phyloP scores from a whole-genome alignment of 345 rosid genomes.

The Schrenkiella parvula region DNA sequence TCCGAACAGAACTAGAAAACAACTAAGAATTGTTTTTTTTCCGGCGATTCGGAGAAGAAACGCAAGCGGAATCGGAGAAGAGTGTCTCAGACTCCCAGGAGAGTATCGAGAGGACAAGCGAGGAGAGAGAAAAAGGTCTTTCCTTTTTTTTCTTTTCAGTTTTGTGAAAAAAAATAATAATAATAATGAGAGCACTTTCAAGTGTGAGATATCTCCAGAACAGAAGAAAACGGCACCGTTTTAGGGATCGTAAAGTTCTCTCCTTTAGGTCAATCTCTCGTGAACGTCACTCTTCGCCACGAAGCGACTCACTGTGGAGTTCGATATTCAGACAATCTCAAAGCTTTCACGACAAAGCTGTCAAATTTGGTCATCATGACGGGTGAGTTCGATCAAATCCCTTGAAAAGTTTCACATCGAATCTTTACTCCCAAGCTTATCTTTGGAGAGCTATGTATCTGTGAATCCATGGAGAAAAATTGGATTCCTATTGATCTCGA shows the following conservation, averaged over 20 bases:
- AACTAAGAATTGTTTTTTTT: not conserved
- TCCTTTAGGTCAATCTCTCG: conserved; percentile 27
- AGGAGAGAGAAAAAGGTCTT: conserved; percentile 4
- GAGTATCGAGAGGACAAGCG: conserved; percentile 4
- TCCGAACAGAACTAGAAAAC: conserved; percentile 41
- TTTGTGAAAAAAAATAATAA: not conserved
- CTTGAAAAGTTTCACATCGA: conserved; percentile 1
- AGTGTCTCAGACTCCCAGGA: not conserved
- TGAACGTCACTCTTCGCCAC: conserved; percentile 17
- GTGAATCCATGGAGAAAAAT: conserved; percentile 5
- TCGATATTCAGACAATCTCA: conserved; percentile 15
- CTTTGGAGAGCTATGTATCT: not conserved
- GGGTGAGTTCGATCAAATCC: conserved; percentile 19
- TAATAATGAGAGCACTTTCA: too few species aligned
- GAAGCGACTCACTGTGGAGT: conserved; percentile 21
- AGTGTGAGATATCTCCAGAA: not conserved
- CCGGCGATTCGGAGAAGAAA: conserved; percentile 11
- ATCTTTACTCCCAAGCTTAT: not conserved
- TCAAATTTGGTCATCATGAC: conserved; percentile 27
- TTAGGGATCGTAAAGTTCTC: conserved; percentile 6
- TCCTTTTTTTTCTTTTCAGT: not conserved
- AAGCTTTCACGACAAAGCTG: not conserved
- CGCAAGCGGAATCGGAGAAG: not conserved
- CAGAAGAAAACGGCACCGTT: conserved; percentile 4
- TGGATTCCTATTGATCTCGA: conserved; percentile 8